Conservation (phyloP, 2,329 filamentous ascomycete genomes). For the Zelopaecilomyces penicillatus region DNA sequence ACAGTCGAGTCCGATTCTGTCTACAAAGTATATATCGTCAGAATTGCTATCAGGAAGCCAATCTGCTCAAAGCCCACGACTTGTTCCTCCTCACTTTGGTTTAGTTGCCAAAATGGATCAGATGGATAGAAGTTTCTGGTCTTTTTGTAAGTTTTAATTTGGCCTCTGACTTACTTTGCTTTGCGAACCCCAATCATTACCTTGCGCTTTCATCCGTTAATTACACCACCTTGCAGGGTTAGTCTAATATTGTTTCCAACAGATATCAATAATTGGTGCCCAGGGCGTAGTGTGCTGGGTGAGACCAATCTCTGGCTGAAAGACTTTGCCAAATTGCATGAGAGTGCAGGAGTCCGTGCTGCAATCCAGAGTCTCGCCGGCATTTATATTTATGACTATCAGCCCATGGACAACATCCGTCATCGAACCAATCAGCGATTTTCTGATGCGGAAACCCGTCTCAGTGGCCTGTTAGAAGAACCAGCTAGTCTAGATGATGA, state of each 20-base stretch:
- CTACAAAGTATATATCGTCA: background rate
- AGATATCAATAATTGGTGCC: constrained; percentile 33
- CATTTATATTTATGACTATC: constrained; percentile 33
- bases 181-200: too few species aligned
- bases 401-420: constrained; percentile 23
- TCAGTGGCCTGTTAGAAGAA: constrained; percentile 20
- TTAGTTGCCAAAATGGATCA: constrained; percentile 24
- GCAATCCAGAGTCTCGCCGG: constrained; percentile 34
- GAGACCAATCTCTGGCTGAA: constrained; percentile 32
- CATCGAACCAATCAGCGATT: constrained; percentile 26
- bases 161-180: background rate
- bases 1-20: background rate
- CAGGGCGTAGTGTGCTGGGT: constrained; percentile 28
- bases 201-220: background rate
- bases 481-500: constrained; percentile 13
- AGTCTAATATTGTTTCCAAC: constrained; percentile 4
- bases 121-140: constrained; percentile 24
- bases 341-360: constrained; percentile 23
- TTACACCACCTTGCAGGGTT: background rate
- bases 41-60: background rate
- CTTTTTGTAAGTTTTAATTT: constrained; percentile 24
- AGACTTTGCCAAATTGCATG: constrained; percentile 32
- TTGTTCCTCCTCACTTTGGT: constrained; percentile 23
- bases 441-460: constrained; percentile 20
- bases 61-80: background rate